Evolutionary conservation across 164 flowering plant genomes (phyloP).

Genomic region (Liquidambar formosana): DNA sequence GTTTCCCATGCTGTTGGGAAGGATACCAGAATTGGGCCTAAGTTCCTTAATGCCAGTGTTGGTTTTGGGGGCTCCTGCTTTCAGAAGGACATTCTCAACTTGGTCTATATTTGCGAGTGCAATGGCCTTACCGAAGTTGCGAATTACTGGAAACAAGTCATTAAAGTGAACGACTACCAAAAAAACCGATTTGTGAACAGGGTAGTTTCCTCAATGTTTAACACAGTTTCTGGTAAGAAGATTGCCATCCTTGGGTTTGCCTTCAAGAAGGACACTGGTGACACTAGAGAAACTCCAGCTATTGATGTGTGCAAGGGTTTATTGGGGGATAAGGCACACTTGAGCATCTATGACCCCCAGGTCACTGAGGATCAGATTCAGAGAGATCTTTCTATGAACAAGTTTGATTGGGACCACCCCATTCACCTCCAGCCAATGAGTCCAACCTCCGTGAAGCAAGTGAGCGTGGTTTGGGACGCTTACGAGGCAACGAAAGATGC

Average conservation of each 20-base stretch:
- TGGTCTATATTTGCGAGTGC: constrained; percentile 55
- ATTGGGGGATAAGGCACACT: constrained; percentile 57
- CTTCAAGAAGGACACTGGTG: constrained; percentile 54
- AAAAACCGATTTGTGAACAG: constrained; percentile 60
- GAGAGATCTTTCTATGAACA: constrained; percentile 59
- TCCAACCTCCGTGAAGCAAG: constrained; percentile 53
- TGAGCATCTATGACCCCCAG: constrained; percentile 77
- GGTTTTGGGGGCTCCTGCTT: constrained; percentile 63
- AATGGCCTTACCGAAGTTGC: constrained; percentile 59
- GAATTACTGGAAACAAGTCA: constrained; percentile 65
- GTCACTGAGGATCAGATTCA: constrained; percentile 71
- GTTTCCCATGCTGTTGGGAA: constrained; percentile 55
- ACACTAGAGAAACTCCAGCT: constrained; percentile 52
- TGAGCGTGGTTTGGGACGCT: constrained; percentile 54
- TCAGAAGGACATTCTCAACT: constrained; percentile 58
- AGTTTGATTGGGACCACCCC: constrained; percentile 83
- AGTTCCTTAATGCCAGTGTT: constrained; percentile 57
- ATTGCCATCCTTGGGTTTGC: constrained; percentile 62
- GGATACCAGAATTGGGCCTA: constrained; percentile 55
- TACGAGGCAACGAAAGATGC: constrained; percentile 67
- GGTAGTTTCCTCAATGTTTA: constrained; percentile 56
- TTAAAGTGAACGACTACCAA: constrained; percentile 59
- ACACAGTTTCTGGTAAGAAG: constrained; percentile 58
- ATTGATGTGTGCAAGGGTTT: constrained; percentile 60
- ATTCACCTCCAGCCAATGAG: constrained; percentile 57